Evolutionary conservation across 306 rosid genomes (phyloP), one percentile per base, ranked within the genome.

Genomic region (Glycine latifolia): DNA sequence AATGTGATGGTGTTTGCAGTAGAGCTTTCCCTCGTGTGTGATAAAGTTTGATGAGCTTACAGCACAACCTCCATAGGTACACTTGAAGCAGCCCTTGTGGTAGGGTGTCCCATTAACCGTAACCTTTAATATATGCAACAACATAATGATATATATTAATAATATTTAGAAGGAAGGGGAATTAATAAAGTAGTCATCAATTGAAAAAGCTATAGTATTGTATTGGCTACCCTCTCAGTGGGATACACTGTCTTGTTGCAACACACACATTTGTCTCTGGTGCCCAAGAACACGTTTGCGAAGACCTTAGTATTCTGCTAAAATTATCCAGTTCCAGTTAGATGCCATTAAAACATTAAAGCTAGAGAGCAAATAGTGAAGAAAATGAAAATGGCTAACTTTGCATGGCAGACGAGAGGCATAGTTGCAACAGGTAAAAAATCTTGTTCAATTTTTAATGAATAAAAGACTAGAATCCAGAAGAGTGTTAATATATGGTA

Each of bases 1-100:
- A 83, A 91, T 86, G 92, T 91, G 94, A 75, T 93, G 96, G 78
- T 91, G 95, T 80, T 93, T 91, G 89, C 97, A 93, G 63, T 93
- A 93, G 43, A 91, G 90, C 84, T 83, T 91, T 70, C 92, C 91
- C 75, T 93, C 97, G 74, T 89, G 97, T 56, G 94, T 86, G 71
- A 93, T 81, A 13, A 88, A 88, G 85, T 77, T 91, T 14, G 95
- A 82, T 35, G 95, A 88, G 87, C 87, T 92, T 81, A 91, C 87
- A 10, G 92, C 89, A 73, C 95, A 92, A 12, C 95, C 97, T 77
- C 97, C 97, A 72, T 83, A 83, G 53, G 85, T 85, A 86, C 97
- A 93, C 81, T 88, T 92, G 92, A 92, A 91, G 90, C 95, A 89
- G 59, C 88, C 44, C 75, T 71, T 92, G 81, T 91, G 97, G 87